Conservation (phyloP, 306 rosid species). For the Geum urbanum region DNA sequence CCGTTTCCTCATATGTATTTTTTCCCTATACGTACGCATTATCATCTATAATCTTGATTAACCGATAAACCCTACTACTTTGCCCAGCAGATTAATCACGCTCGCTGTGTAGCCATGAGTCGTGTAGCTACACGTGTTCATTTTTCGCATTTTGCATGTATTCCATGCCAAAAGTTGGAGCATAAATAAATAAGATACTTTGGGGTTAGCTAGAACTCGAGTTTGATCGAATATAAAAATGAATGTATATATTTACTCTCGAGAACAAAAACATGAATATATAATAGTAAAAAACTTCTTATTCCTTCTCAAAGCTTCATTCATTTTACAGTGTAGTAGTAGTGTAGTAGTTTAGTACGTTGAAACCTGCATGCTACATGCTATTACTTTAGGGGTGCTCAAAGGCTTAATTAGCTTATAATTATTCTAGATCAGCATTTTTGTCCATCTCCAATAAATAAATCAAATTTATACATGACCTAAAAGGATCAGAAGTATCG, state of each 20-base stretch:
- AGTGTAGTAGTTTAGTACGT: too few relatives aligned
- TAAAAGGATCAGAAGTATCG: too few relatives aligned
- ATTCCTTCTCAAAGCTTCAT: too few relatives aligned
- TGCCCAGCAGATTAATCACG: slow-evolving; percentile 17
- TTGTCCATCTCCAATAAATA: too few relatives aligned
- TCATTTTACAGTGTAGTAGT: too few relatives aligned
- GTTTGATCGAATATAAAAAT: not conserved
- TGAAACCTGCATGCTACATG: too few relatives aligned
- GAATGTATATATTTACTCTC: not conserved
- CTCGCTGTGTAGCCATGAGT: not conserved
- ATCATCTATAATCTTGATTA: not conserved
- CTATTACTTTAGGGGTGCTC: too few relatives aligned
- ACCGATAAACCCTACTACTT: slow-evolving; percentile 18
- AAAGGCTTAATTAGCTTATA: too few relatives aligned
- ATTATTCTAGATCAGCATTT: too few relatives aligned
- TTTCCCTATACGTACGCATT: not conserved
- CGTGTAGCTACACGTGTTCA: not conserved
- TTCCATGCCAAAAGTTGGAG: slow-evolving; percentile 8
- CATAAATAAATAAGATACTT: not conserved
- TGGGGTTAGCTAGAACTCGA: slow-evolving; percentile 7
- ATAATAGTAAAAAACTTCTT: too few relatives aligned
- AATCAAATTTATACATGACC: too few relatives aligned
- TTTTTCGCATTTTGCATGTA: not conserved
- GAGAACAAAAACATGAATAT: too few relatives aligned
- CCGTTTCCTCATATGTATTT: slow-evolving; percentile 26